Conservation (phyloP, 2,329 filamentous ascomycete genomes). For the Fusarium sp. region DNA sequence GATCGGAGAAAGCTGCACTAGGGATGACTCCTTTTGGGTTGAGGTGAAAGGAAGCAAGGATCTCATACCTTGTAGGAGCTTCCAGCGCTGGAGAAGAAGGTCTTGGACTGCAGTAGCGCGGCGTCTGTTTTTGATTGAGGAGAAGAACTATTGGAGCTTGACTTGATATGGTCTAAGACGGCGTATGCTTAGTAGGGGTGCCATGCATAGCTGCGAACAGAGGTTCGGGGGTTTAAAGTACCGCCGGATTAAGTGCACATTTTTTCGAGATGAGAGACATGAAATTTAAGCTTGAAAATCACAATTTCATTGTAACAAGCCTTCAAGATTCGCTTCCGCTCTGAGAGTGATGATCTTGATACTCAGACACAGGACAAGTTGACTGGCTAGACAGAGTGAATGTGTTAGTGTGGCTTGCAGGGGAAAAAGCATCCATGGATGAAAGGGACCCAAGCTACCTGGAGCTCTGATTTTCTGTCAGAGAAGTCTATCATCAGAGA, state of each 20-base stretch:
- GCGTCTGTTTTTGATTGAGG: constrained; percentile 6
- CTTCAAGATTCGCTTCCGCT: background rate
- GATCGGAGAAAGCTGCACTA: constrained; percentile 38
- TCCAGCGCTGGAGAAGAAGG: constrained; percentile 42
- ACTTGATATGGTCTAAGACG: constrained; percentile 34
- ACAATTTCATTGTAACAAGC: constrained; percentile 1
- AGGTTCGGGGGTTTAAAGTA: constrained; percentile 7
- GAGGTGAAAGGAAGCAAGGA: constrained; percentile 17
- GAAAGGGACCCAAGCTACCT: background rate
- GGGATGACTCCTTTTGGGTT: constrained; percentile 39
- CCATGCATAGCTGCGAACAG: constrained; percentile 38
- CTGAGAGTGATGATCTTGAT: background rate
- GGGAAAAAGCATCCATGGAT: background rate
- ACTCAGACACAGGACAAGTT: background rate
- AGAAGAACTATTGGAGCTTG: constrained; percentile 30
- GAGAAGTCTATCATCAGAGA: background rate
- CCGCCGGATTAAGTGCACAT: background rate
- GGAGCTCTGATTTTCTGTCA: background rate
- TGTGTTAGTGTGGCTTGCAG: background rate
- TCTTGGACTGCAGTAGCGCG: constrained; percentile 38
- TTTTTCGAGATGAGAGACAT: background rate
- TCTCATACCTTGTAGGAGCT: constrained; percentile 31
- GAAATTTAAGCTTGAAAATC: constrained; percentile 22
- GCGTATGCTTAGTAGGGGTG: constrained; percentile 1
- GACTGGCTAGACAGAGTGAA: background rate